Conservation (phyloP, 176 grass and related monocot genomes). For the Pontederia paniculata region DNA sequence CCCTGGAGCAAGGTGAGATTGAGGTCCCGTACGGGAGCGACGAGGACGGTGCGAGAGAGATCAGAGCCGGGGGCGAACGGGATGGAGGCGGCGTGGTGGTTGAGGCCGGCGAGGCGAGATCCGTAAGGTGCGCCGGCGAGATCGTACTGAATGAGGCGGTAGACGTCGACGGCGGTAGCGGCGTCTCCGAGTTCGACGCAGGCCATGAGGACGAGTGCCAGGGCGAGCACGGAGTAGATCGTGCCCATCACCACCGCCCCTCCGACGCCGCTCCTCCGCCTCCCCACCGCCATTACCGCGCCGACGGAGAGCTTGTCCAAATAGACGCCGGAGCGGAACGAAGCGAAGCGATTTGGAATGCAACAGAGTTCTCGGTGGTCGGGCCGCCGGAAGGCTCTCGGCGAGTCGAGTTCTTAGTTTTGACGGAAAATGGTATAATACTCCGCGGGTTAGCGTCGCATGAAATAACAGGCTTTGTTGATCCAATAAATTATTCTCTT, state of each 20-base stretch:
- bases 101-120: conserved; percentile 52
- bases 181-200: conserved; percentile 83
- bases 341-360: no score
- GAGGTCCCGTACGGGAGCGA: no score
- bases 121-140: conserved; percentile 51
- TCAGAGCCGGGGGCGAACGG: conserved; percentile 51
- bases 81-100: conserved; percentile 53
- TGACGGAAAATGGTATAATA: no score
- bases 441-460: no score
- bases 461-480: no score
- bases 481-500: no score
- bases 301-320: no score
- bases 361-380: no score
- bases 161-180: conserved; percentile 73
- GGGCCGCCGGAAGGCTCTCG: no score
- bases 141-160: conserved; percentile 98
- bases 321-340: no score
- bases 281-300: neutral
- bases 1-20: no score
- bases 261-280: neutral
- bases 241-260: neutral
- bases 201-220: conserved; percentile 64
- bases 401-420: no score
- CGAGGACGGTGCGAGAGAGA: conserved; percentile 31
- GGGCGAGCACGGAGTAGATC: conserved; percentile 41